A percentile compares a stretch with the other conserved stretches of the same genome.
Evolutionary conservation across 257 asterid genomes (phyloP).

Genomic region (Penstemon newberryi): DNA sequence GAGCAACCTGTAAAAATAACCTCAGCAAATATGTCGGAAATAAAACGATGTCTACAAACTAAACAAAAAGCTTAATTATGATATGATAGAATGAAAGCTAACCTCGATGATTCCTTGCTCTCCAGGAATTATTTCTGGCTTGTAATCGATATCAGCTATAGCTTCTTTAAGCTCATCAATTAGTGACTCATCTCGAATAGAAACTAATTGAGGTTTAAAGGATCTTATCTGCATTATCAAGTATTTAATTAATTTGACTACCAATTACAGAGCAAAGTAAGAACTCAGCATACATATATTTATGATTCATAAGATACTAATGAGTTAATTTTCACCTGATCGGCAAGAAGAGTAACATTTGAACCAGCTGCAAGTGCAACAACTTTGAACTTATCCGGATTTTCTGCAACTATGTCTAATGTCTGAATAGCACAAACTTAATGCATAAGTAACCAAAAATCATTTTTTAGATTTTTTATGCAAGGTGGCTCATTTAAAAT

Average conservation of each 20-base stretch:
- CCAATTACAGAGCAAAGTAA: not conserved
- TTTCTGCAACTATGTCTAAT: constrained; percentile 91
- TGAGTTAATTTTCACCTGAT: constrained; percentile 58
- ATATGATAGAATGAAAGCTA: constrained; percentile 23
- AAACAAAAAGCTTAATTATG: constrained; percentile 6
- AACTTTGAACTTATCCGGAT: constrained; percentile 81
- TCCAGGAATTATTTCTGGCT: constrained; percentile 94
- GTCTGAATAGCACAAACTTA: constrained; percentile 56
- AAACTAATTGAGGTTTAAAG: constrained; percentile 85
- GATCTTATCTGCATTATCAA: constrained; percentile 61
- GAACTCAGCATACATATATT: not conserved
- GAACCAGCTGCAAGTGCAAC: constrained; percentile 99
- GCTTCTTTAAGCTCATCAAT: constrained; percentile 85
- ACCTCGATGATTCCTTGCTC: constrained; percentile 94
- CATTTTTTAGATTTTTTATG: too few species aligned
- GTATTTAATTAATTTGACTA: not conserved
- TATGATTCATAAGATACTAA: not conserved
- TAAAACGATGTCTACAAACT: constrained; percentile 1
- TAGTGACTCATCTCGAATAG: constrained; percentile 72
- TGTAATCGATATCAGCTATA: constrained; percentile 67
- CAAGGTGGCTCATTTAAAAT: not conserved
- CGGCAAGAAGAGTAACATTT: constrained; percentile 94
- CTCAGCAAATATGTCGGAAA: constrained; percentile 12
- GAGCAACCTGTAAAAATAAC: constrained; percentile 72
- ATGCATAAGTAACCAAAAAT: constrained; percentile 20